These are phyloP conservation scores for Xylaria sp. DNA, from an alignment of 2,329 filamentous ascomycete species.

Conservation along the genomic window DNA sequence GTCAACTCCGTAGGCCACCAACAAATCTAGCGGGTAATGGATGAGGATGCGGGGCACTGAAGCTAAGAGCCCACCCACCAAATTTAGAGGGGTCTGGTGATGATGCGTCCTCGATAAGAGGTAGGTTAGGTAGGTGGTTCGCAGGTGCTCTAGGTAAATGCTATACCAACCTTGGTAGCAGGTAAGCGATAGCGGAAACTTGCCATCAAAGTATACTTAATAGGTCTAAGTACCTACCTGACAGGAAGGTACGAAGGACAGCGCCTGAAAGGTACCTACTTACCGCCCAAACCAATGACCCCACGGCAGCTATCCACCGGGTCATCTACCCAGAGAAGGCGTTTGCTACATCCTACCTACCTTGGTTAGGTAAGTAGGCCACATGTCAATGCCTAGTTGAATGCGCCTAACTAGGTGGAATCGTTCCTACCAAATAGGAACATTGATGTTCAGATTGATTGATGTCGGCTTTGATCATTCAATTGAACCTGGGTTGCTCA, in stretches of 20 bases:
- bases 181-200: constrained; percentile 23
- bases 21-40: constrained; percentile 2
- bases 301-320: no score
- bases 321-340: neutral
- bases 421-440: no score
- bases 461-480: no score
- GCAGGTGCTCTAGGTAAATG: neutral
- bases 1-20: no score
- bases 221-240: neutral
- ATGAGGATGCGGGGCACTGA: constrained; percentile 27
- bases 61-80: constrained; percentile 1
- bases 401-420: no score
- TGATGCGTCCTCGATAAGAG: constrained; percentile 30
- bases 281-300: no score
- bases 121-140: constrained; percentile 1
- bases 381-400: no score
- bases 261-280: neutral
- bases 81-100: constrained; percentile 36
- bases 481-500: no score
- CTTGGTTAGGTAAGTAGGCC: neutral
- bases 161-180: neutral
- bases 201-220: constrained; percentile 11
- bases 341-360: neutral
- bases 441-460: no score
- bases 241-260: neutral